phyloP scores from a whole-genome alignment of 441 rosid genomes.

The Isatis lusitanica region DNA sequence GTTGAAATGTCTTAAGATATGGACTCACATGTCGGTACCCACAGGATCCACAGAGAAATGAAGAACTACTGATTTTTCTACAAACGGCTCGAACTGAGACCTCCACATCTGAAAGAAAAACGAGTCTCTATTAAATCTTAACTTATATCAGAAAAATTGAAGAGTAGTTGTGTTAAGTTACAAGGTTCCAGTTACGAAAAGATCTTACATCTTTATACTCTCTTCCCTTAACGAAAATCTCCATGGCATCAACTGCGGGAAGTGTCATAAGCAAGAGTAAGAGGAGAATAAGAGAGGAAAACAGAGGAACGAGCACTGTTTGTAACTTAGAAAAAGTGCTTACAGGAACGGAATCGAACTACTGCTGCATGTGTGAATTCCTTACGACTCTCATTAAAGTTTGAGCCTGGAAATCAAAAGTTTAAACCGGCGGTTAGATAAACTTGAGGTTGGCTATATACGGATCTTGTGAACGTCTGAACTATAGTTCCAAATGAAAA shows the following conservation, averaged over 20 bases:
- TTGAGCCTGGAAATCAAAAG: constrained; percentile 53
- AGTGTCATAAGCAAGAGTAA: constrained; percentile 28
- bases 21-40: constrained; percentile 76
- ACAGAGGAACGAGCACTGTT: constrained; percentile 2
- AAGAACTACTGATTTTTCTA: constrained; percentile 47
- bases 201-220: constrained; percentile 71
- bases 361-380: constrained; percentile 72
- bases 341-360: constrained; percentile 77
- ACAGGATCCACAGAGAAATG: constrained; percentile 83
- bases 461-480: not conserved
- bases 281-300: constrained; percentile 13
- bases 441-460: not conserved
- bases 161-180: not conserved
- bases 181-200: not conserved
- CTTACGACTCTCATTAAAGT: constrained; percentile 58
- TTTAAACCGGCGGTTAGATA: not conserved
- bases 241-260: constrained; percentile 74
- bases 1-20: constrained; percentile 1
- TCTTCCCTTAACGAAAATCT: constrained; percentile 61
- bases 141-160: not conserved
- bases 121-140: not conserved
- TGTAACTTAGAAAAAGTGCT: constrained; percentile 13
- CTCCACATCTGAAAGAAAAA: constrained; percentile 62
- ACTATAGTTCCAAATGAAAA: constrained; percentile 3
- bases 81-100: constrained; percentile 55